A percentile compares a stretch with the other conserved stretches of the same genome.
Evolutionary conservation across 257 asterid genomes (phyloP).

Genomic region (Phtheirospermum japonicum): DNA sequence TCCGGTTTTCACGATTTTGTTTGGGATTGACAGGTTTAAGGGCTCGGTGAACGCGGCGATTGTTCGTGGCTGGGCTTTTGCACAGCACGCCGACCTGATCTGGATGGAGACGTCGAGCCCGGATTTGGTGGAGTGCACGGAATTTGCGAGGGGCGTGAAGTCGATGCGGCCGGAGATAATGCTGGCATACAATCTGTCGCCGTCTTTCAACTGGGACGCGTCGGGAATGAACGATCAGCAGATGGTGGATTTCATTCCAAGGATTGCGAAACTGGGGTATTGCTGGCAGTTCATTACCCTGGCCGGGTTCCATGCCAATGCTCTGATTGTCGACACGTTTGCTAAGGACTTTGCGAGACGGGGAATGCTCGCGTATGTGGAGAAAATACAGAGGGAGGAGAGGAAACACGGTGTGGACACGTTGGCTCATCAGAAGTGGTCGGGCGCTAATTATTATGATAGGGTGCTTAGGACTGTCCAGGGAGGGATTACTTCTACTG

Average conservation of each 20-base stretch:
- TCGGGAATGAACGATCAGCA: conserved; percentile 86
- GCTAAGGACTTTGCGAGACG: conserved; percentile 74
- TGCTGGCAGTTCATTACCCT: conserved; percentile 97
- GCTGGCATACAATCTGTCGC: conserved; percentile 94
- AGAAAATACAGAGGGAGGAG: conserved; percentile 92
- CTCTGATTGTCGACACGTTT: conserved; percentile 75
- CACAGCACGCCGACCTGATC: conserved; percentile 64
- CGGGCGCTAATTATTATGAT: conserved; percentile 95
- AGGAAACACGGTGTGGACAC: conserved; percentile 92
- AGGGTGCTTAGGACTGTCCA: conserved; percentile 90
- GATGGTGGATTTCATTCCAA: conserved; percentile 87
- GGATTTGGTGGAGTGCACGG: conserved; percentile 80
- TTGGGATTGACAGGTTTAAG: conserved; percentile 30
- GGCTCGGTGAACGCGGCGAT: conserved; percentile 85
- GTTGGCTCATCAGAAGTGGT: conserved; percentile 97
- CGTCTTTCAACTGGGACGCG: conserved; percentile 97
- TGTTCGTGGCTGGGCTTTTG: conserved; percentile 88
- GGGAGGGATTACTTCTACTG: conserved; percentile 95
- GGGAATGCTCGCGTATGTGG: conserved; percentile 93
- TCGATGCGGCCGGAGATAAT: conserved; percentile 62
- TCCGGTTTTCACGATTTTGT: background rate
- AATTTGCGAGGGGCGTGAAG: conserved; percentile 74
- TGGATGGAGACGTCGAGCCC: conserved; percentile 98
- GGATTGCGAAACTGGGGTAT: conserved; percentile 74
- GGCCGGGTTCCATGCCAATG: conserved; percentile 91